Evolutionary conservation across 2,329 filamentous ascomycete species (phyloP).

Genomic region (Fusarium musae): DNA sequence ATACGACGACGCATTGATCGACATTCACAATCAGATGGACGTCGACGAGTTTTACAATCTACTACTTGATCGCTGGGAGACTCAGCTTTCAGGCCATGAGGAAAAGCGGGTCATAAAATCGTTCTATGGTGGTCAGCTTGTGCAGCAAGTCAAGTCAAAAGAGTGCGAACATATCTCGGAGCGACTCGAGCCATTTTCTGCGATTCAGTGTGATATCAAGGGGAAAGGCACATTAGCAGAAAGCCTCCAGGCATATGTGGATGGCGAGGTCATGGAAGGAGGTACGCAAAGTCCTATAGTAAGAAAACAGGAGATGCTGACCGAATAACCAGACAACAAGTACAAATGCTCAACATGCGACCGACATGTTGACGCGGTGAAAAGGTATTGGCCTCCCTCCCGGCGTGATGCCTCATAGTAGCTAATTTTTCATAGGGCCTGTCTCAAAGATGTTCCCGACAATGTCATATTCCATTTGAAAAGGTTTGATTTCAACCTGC

Average conservation of each 20-base stretch:
- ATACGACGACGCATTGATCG: conserved; percentile 84
- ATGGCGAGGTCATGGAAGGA: conserved; percentile 96
- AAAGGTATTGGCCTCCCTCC: conserved; percentile 65
- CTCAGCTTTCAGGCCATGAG: conserved; percentile 75
- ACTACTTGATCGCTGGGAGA: conserved; percentile 90
- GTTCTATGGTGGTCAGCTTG: conserved; percentile 90
- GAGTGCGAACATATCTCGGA: conserved; percentile 96
- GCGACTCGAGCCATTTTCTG: conserved; percentile 88
- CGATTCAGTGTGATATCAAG: conserved; percentile 96
- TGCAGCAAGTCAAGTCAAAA: conserved; percentile 95
- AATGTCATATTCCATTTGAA: conserved; percentile 97
- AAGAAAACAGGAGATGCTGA: conserved; percentile 11
- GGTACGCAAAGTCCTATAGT: conserved; percentile 56
- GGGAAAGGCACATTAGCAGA: conserved; percentile 86
- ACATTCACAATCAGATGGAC: conserved; percentile 94
- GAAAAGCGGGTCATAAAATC: conserved; percentile 79
- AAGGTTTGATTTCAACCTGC: conserved; percentile 83
- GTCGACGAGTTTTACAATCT: conserved; percentile 98
- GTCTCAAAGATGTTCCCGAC: conserved; percentile 90
- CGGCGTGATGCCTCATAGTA: not conserved
- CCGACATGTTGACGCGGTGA: conserved; percentile 90
- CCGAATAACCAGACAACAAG: conserved; percentile 79
- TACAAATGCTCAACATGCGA: conserved; percentile 96
- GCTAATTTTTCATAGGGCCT: conserved; percentile 68
- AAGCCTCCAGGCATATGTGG: conserved; percentile 93